Evolutionary conservation across 768 basidiomycete genomes (phyloP).

Genomic region (Amanita brunnescens): DNA sequence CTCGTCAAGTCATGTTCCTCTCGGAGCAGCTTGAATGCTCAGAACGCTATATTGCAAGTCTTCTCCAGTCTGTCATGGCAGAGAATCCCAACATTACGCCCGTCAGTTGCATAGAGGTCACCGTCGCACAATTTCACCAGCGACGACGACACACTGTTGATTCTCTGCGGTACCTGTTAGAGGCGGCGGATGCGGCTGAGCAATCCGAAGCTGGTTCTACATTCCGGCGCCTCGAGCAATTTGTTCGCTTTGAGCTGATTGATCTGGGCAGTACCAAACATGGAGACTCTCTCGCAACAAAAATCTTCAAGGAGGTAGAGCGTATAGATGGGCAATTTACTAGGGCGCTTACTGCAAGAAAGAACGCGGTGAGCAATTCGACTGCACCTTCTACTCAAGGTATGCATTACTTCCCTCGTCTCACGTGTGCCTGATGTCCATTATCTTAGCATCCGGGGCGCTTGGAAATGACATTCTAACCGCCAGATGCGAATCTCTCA

Average conservation of each 20-base stretch:
- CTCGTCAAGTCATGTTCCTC: conserved; percentile 67
- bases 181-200: conserved; percentile 46
- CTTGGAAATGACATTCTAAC: conserved; percentile 62
- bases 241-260: conserved; percentile 48
- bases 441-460: conserved; percentile 30
- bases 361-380: conserved; percentile 57
- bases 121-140: conserved; percentile 60
- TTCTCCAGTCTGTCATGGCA: conserved; percentile 56
- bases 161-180: conserved; percentile 60
- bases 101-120: conserved; percentile 51
- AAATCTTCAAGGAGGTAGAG: conserved; percentile 60
- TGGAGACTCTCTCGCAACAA: conserved; percentile 37
- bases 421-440: not conserved
- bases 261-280: conserved; percentile 24
- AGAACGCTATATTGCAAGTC: conserved; percentile 67
- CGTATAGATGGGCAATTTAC: conserved; percentile 42
- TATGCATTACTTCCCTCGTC: conserved; percentile 19
- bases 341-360: conserved; percentile 48
- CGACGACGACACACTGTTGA: conserved; percentile 65
- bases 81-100: conserved; percentile 56
- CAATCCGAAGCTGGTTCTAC: conserved; percentile 35
- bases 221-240: conserved; percentile 43
- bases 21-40: conserved; percentile 77
- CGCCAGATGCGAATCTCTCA: conserved; percentile 64
- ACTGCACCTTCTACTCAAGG: conserved; percentile 47